Evolutionary conservation across 1,284 basidiomycete species (phyloP), one percentile per base, ranked within the genome.

Genomic region (Anthracocystis setariae): DNA sequence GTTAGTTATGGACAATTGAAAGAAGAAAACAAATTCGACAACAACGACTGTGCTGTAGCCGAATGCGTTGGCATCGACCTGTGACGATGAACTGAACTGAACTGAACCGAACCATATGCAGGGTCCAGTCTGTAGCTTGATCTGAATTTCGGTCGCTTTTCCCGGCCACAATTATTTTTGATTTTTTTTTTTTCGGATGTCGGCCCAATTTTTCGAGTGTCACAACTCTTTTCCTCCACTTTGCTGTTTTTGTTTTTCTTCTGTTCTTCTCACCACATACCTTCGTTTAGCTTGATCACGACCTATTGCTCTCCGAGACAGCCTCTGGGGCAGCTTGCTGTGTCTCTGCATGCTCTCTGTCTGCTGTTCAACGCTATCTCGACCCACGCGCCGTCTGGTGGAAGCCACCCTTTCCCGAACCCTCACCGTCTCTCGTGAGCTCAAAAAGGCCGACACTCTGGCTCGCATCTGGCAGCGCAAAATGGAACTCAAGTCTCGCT

Each of bases 401-500:
- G 20, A 42, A 42, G 40, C 29, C 12, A 5, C 5, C 8, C 35
- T 9, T 17, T 37, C 8, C 13, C 12, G 35, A 37, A 37, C 35
- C n/a, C 21, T 18, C 29, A 45, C 40, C n/a, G 8, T 38, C 24
- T 17, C 8, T 3, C 5, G 18, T 35, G 29, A 7, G 29, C 13
- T 3, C 13, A 3, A 17, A 5, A 47, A 48, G 24, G 39, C 53
- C 15, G 44, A 56, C 32, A 59, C 52, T 5, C 39, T 45, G 0
- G 13, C 37, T n/a, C 51, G 40, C 21, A 46, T 60, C 40, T 73
- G 57, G 56, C 39, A 52, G 32, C 58, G 44, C 47, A 73, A 65
- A 46, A 78, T 78, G 76, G 70, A 61, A 20, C 52, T 57, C 18
- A 53, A 63, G 38, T 63, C 71, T 23, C 56, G 66, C 13, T 79